Evolutionary conservation across 176 grass and related monocot species (phyloP), one percentile per base, ranked within the genome.

Genomic region (Microstegium vimineum): DNA sequence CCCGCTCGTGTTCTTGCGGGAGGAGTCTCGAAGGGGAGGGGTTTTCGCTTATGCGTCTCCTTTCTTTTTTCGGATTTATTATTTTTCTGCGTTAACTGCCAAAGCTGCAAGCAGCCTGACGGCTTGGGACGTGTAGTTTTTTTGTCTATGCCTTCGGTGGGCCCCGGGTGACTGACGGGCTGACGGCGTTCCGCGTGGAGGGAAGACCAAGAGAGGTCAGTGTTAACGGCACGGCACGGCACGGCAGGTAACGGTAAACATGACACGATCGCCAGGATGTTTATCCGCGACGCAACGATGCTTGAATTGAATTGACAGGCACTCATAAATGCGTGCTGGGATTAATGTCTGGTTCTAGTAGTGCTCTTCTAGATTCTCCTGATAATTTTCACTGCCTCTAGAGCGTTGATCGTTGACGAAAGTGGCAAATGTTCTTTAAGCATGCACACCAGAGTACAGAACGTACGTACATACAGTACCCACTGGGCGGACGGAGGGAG

Each of bases 1-100:
- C 69, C 46, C 62, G 68, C 70, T 30, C 76, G 82, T 33, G 62
- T 80, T 83, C 56, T 63, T 64, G 34, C 33, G 33, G 56, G 36
- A 18, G 47, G 5, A 51, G 17, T n/a, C n/a, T n/a, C n/a, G n/a
- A 68, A 22, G 62, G 56, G 34, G n/a, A 63, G 70, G 54, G 52
- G 7, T 65, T 16, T 2, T 31, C 7, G 69, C 2, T 10, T 75
- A 69, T 62, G 34, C 13, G 11, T 11, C 26, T 22, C 33, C 2
- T 27, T 34, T 47, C 1, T 67, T 11, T 38, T 43, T 8, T 4
- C 5, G 3, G 42, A 27, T 46, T 80, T 23, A 46, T 22, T 26
- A 10, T 56, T 56, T 63, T 66, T 65, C 10, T 28, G 75, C 27
- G 41, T 73, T 22, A 10, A 17, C 45, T 47, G 16, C 16, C 46